Percentiles rank a stretch among this genome's conserved stretches.
These are phyloP conservation scores for Arthrinium phaeospermum DNA, from an alignment of 2,329 filamentous ascomycete genomes.

Conservation along the genomic window DNA sequence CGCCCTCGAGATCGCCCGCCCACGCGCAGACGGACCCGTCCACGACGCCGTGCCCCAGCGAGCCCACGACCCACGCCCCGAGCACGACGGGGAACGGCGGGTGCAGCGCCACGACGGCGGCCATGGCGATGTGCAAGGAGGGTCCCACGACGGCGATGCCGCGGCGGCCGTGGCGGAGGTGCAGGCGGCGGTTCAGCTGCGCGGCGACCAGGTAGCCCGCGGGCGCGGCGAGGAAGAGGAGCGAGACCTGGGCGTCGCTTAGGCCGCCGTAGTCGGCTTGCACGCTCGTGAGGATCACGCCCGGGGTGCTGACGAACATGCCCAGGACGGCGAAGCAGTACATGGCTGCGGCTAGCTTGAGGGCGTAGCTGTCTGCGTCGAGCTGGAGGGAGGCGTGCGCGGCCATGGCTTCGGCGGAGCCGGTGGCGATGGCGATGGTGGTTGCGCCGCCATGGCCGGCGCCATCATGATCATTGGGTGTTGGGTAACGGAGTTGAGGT, in stretches of 20 bases:
- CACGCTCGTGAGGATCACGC: neutral
- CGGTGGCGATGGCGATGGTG: neutral
- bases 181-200: slow-evolving; percentile 44
- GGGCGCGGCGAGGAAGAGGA: slow-evolving; percentile 49
- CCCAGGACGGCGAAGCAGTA: slow-evolving; percentile 18
- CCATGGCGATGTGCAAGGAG: slow-evolving; percentile 41
- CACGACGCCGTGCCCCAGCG: slow-evolving; percentile 46
- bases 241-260: slow-evolving; percentile 48
- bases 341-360: slow-evolving; percentile 18
- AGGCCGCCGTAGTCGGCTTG: slow-evolving; percentile 31
- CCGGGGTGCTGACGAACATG: slow-evolving; percentile 9
- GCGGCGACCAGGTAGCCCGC: slow-evolving; percentile 50
- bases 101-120: slow-evolving; percentile 34
- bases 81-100: slow-evolving; percentile 39
- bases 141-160: slow-evolving; percentile 53
- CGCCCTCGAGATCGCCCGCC: slow-evolving; percentile 43
- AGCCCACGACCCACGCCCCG: slow-evolving; percentile 38
- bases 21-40: slow-evolving; percentile 53
- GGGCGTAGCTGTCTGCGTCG: neutral
- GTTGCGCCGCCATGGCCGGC: neutral
- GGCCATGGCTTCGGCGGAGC: neutral
- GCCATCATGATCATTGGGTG: neutral
- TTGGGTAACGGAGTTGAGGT: neutral
- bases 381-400: neutral
- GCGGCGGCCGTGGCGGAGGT: slow-evolving; percentile 47